Base-by-base conservation (phyloP, 2,329 filamentous ascomycete genomes). In the Chalara sp. region DNA sequence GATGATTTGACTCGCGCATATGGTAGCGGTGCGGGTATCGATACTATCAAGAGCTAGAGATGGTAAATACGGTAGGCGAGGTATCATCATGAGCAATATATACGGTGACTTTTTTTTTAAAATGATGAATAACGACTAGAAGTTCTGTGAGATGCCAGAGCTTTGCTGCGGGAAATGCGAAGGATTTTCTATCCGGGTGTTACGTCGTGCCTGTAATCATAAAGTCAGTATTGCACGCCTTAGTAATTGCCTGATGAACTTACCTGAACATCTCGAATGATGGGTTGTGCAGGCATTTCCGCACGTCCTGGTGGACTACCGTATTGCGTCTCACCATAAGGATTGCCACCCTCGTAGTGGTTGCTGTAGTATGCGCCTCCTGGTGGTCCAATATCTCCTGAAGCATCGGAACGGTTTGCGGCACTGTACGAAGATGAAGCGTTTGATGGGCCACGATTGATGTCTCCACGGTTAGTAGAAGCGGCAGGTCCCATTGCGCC, bases 61-160 rank as follows among this genome's bases (percentile, higher is more conserved):
- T 40, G 40, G 32, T 55, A 46, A 35, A 39, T 32, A 40, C 33
- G 32, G 45, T 35, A 44, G 40, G 39, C 30, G 40, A 40, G 35
- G 52, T 49, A 42, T 39, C 46, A n/a, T 37, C 8, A 37, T 37
- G 4, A 10, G 35, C 8, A 37, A 37, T 37, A 37, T 37, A 37
- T 44, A 40, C 48, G 48, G 43, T 51, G 49, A 58, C 47, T 56
- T 57, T 58, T 56, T 46, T 50, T 39, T 55, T 46, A 39, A 33
- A 13, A 41, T 47, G 44, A n/a, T 37, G 46, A 46, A 35, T 37
- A 8, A 37, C 32, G 47, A 52, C 60, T 80, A 97, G 63, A 99
- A 99, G 70, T 99, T 99, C 71, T 97, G 93, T 32, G 93, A 88
- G 63, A 99, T 96, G 53, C 93, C 93, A 39, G 89, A 89, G 62